Evolutionary conservation across 306 rosid genomes (phyloP), one percentile per base, ranked within the genome.

Genomic region (Nissolia schottii): DNA sequence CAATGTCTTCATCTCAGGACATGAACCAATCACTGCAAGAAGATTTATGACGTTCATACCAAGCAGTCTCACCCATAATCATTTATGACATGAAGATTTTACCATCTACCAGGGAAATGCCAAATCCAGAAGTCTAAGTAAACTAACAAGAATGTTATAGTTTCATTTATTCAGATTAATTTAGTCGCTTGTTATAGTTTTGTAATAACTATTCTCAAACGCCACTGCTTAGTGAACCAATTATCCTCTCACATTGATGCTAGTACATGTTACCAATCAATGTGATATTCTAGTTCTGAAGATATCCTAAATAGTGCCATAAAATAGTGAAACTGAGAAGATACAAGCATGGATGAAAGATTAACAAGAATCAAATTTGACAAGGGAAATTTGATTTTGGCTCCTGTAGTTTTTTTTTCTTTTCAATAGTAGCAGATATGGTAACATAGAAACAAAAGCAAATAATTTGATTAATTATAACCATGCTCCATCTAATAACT

Each of bases 321-420:
- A 27, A 71, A 43, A 57, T 9, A 57, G 37, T 56, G n/a, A 25
- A 65, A 64, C 16, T 59, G 32, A 2, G 18, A 43, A 43, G 49
- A 43, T 29, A 8, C 34, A 14, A 19, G 48, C 24, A 41, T 46
- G 50, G 7, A n/a, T 19, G 24, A 73, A 45, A 59, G 67, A 77
- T 24, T 15, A 59, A 49, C 37, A 56, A 56, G 54, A 76, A 57
- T 70, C 67, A 71, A 70, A 76, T 57, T 49, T 22, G 8, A 60
- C 48, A 46, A 49, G 32, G 48, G 63, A 8, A 66, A n/a, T n/a
- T n/a, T n/a, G n/a, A n/a, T n/a, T n/a, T n/a, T n/a, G n/a, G n/a
- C n/a, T n/a, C n/a, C n/a, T n/a, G n/a, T n/a, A n/a, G n/a, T n/a
- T n/a, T n/a, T n/a, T n/a, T n/a, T n/a, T n/a, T n/a, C 40, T 53